Evolutionary conservation across 139 green algal genomes (phyloP), one percentile per base, ranked within the genome.

Genomic region (Tetradesmus lagerheimii): DNA sequence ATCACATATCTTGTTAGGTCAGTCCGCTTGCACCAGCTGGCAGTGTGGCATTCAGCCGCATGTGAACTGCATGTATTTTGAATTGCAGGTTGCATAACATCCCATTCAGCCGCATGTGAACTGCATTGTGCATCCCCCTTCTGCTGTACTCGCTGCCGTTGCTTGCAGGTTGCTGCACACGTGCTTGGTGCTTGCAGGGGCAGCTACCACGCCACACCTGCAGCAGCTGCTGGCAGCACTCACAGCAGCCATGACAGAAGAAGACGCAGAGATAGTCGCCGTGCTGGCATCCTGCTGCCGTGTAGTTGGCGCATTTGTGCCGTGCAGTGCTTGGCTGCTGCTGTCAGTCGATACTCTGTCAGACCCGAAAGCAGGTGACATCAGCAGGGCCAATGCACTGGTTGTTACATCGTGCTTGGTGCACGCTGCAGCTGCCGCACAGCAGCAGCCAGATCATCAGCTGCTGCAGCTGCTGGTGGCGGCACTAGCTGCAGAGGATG

Each of bases 391-490:
- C 20, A 95, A 95, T 47, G 90, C 92, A 1, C 93, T 98, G n/a
- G 94, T 96, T 31, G 91, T 97, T 27, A 85, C 96, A 39, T 93
- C 95, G 1, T 93, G 91, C 12, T 79, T 97, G 80, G 45, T 96
- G 35, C 87, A 95, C 67, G 93, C 94, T 20, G 94, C 94, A 1
- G 91, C 85, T 14, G 57, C 37, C 35, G 89, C 92, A 35, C 27
- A 45, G 20, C 84, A 90, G 62, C 47, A 29, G 35, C 57, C 92
- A 25, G 77, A 80, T 18, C 38, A 45, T 38, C 50, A 92, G 62
- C 83, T 93, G 38, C 83, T 90, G 74, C 37, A 76, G 53, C 41
- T 80, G 57, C 80, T 95, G 23, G 92, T 90, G 3, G 78, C 18
- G 0, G 41, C 41, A 41, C 85, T 94, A 47, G 88, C 83, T 45